Evolutionary conservation across 495 filamentous ascomycete species (phyloP).

Genomic region (Jackrogersella multiformis): DNA sequence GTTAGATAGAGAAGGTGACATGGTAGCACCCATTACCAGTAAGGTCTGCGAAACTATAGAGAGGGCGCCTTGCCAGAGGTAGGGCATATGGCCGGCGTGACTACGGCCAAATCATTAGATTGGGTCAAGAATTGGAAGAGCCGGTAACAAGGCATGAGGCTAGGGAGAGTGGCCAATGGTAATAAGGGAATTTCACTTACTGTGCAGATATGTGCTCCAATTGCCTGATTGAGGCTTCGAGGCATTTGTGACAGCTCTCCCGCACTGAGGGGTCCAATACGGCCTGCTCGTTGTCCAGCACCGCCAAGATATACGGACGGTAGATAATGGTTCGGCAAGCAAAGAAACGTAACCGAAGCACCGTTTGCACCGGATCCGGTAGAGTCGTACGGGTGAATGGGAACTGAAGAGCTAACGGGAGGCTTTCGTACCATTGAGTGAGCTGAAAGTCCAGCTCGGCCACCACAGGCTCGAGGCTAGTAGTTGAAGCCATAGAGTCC

Average conservation of each 20-base stretch:
- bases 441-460: constrained; percentile 84
- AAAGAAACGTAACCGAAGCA: constrained; percentile 79
- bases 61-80: constrained; percentile 84
- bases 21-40: constrained; percentile 83
- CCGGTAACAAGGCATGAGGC: constrained; percentile 34
- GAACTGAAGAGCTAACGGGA: constrained; percentile 77
- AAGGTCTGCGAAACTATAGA: constrained; percentile 83
- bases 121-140: constrained; percentile 40
- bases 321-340: constrained; percentile 88
- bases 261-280: constrained; percentile 73
- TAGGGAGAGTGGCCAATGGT: constrained; percentile 39
- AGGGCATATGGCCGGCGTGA: constrained; percentile 86
- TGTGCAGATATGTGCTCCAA: constrained; percentile 81
- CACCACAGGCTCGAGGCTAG: constrained; percentile 76
- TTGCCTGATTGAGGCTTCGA: constrained; percentile 83
- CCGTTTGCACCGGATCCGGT: constrained; percentile 79
- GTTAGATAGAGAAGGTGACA: constrained; percentile 75
- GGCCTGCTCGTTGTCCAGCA: constrained; percentile 78
- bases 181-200: constrained; percentile 54
- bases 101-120: constrained; percentile 62
- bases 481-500: constrained; percentile 72
- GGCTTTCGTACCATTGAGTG: constrained; percentile 83
- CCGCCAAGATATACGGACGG: constrained; percentile 81
- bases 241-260: constrained; percentile 79
- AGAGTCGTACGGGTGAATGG: constrained; percentile 71